Conservation (phyloP, 2,329 filamentous ascomycete species). For the Colletotrichum spinosum region DNA sequence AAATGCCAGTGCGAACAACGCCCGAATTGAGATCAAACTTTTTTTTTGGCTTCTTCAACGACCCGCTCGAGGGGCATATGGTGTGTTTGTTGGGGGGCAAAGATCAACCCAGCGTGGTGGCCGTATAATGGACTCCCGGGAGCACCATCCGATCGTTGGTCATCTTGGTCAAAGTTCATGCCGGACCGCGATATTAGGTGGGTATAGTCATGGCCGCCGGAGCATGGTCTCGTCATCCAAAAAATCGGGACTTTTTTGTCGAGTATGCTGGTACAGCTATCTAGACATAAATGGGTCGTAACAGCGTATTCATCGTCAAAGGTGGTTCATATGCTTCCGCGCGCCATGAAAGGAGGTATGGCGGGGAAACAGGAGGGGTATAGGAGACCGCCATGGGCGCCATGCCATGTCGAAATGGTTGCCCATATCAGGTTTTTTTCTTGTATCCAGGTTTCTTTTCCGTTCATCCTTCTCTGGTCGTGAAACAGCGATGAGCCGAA, state of each 20-base stretch:
- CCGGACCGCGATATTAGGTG: constrained; percentile 48
- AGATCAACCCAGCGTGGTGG: constrained; percentile 20
- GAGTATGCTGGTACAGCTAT: constrained; percentile 52
- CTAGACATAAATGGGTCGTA: constrained; percentile 59
- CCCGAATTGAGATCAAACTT: constrained; percentile 34
- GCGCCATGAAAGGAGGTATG: constrained; percentile 36
- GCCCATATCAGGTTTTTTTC: constrained; percentile 54
- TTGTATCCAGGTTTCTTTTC: constrained; percentile 55
- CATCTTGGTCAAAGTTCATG: constrained; percentile 22
- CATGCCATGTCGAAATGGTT: constrained; percentile 52
- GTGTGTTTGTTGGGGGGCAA: constrained; percentile 17
- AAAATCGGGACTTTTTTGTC: constrained; percentile 33
- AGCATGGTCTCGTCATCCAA: constrained; percentile 41
- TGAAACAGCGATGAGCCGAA: constrained; percentile 40
- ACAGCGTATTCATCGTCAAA: constrained; percentile 59
- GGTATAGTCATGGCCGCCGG: constrained; percentile 54
- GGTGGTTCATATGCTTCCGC: constrained; percentile 38
- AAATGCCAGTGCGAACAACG: constrained; percentile 28
- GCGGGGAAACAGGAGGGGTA: constrained; percentile 40
- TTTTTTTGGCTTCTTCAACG: constrained; percentile 32
- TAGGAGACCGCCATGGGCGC: constrained; percentile 46
- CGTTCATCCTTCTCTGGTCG: constrained; percentile 50
- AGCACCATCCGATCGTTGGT: constrained; percentile 11
- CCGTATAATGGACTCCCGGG: constrained; percentile 9
- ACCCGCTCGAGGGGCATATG: constrained; percentile 17